Base-by-base conservation (phyloP, 345 rosid species). In the Moricandia arvensis region DNA sequence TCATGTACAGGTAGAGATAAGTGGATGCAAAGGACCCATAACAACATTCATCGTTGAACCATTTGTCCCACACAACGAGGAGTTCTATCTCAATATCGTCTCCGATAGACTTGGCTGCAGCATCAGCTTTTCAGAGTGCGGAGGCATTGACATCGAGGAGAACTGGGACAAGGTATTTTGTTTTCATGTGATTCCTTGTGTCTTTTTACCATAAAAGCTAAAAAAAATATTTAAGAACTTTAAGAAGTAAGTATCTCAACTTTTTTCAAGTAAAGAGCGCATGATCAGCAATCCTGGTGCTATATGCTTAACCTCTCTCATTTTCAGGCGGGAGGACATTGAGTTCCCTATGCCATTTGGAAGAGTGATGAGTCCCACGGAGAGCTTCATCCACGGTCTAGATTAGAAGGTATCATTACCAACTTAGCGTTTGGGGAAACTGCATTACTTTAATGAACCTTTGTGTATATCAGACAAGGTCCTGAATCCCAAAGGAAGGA, bases 1-100 rank as follows among this genome's bases (percentile, higher is more conserved):
- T 33, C 7, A 29, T 29, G 8, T 57, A 43, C 84, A 91, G 97
- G 97, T 93, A 4, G 98, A 94, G 80, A 94, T 94, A 93, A 58
- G 96, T 37, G 97, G 93, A 74, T 88, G 95, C 79, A 91, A 83
- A 82, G 98, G 97, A 71, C 96, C 98, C 51, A 89, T 94, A 51
- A 90, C 97, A 47, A 94, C 98, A n/a, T 94, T 94, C 85, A 94
- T 94, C 5, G 83, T 91, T 4, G 98, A 94, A 71, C 97, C 98
- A 27, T 94, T 91, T 81, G 57, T 94, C 66, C 98, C 91, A 27
- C 98, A 94, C 81, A 75, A 85, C 1, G 91, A 91, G 67, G 98
- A 94, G 86, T 90, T 88, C 68, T 94, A 94, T 85, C 96, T 94
- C 71, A 91, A 90, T 18, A 86, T 94, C 63, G 91, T 90, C 61